These are phyloP conservation scores for Colletotrichum sojae DNA, from an alignment of 2,329 filamentous ascomycete genomes.

Conservation along the genomic window DNA sequence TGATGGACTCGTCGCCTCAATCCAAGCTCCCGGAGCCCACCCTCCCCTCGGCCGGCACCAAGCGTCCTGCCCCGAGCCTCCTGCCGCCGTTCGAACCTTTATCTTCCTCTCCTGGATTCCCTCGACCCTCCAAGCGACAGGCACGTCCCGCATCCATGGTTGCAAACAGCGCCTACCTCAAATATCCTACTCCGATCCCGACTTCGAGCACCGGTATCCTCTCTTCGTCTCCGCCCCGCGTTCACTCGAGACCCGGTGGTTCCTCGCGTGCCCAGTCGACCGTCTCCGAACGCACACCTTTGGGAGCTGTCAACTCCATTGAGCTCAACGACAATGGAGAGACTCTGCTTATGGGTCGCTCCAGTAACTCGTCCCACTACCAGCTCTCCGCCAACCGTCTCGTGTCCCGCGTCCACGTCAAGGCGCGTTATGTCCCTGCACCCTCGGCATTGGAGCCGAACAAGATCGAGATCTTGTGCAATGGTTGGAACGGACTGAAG, in stretches of 20 bases:
- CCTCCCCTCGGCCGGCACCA: constrained; percentile 62
- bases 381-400: constrained; percentile 93
- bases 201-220: constrained; percentile 95
- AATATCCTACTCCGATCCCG: constrained; percentile 93
- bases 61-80: constrained; percentile 76
- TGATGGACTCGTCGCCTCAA: constrained; percentile 59
- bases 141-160: constrained; percentile 57
- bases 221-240: constrained; percentile 83
- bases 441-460: constrained; percentile 77
- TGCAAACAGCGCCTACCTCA: constrained; percentile 65
- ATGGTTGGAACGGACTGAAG: constrained; percentile 96
- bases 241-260: constrained; percentile 41
- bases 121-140: constrained; percentile 78
- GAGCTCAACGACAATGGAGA: constrained; percentile 87
- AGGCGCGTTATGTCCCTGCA: constrained; percentile 85
- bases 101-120: constrained; percentile 82
- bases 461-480: constrained; percentile 89
- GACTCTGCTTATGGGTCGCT: constrained; percentile 87
- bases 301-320: constrained; percentile 86
- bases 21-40: constrained; percentile 52
- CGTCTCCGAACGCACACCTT: constrained; percentile 83
- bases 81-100: constrained; percentile 85
- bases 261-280: constrained; percentile 65
- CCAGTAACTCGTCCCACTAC: constrained; percentile 95
- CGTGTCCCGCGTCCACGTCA: constrained; percentile 93